A percentile compares a stretch with the other conserved stretches of the same genome.
Conservation (phyloP, 2,329 filamentous ascomycete genomes). For the Alternaria angustiovoidea region DNA sequence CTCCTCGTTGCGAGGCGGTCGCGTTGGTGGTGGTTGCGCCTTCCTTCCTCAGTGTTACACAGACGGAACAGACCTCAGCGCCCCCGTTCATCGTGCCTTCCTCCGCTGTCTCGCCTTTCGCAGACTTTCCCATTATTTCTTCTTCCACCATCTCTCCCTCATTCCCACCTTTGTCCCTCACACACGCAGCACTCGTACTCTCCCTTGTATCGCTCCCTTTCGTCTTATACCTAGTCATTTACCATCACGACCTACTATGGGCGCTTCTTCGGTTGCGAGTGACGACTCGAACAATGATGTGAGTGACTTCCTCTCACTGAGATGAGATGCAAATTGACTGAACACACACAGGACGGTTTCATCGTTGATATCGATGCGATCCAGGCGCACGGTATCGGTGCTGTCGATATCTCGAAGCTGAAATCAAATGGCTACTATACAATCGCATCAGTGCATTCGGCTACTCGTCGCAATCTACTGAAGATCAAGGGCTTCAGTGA, state of each 20-base stretch:
- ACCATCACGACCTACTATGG: conserved; percentile 29
- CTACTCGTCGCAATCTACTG: conserved; percentile 66
- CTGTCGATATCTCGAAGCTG: conserved; percentile 71
- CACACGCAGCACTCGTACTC: not conserved
- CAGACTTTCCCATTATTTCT: not conserved
- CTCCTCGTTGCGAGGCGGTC: not conserved
- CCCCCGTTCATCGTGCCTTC: conserved; percentile 20
- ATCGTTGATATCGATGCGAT: conserved; percentile 73
- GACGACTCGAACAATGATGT: conserved; percentile 63
- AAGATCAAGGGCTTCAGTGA: conserved; percentile 77
- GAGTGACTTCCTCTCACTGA: conserved; percentile 11
- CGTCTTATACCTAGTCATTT: conserved; percentile 5
- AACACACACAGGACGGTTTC: conserved; percentile 55
- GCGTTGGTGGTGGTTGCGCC: not conserved
- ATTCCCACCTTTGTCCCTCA: not conserved
- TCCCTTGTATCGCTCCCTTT: conserved; percentile 15
- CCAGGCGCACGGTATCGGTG: conserved; percentile 71
- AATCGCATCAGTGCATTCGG: conserved; percentile 67
- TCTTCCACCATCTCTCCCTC: not conserved
- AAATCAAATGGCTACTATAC: conserved; percentile 70
- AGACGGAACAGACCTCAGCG: conserved; percentile 29
- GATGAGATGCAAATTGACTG: not conserved
- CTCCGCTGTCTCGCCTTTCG: conserved; percentile 1
- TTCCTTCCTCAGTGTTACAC: conserved; percentile 23
- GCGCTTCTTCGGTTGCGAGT: conserved; percentile 60